Conservation (phyloP, 495 filamentous ascomycete species). For the Clavariopsis aquatica region DNA sequence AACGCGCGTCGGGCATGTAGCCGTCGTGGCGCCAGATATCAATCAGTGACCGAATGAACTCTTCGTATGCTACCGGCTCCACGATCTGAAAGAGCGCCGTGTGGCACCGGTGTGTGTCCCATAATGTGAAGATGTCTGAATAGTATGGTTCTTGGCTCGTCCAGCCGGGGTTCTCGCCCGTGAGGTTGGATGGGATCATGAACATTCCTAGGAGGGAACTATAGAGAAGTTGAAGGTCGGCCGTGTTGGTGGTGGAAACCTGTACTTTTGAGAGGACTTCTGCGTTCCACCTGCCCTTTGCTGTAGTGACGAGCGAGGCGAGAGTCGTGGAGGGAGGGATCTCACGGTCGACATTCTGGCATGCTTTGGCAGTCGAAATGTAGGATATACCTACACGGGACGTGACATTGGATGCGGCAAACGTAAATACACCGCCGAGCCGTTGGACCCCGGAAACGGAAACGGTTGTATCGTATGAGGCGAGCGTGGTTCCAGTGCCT, state of each 20-base stretch:
- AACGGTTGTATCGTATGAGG: conserved; percentile 29
- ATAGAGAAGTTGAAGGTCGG: conserved; percentile 63
- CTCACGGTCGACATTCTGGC: conserved; percentile 58
- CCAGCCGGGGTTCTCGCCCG: conserved; percentile 72
- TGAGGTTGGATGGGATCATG: conserved; percentile 69
- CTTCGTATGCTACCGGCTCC: conserved; percentile 63
- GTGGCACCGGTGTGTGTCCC: conserved; percentile 65
- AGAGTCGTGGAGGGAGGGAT: conserved; percentile 56
- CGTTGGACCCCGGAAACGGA: conserved; percentile 32
- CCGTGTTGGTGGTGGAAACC: conserved; percentile 56
- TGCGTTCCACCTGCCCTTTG: conserved; percentile 58
- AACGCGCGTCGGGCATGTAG: conserved; percentile 49
- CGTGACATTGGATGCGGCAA: conserved; percentile 48
- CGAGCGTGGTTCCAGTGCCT: conserved; percentile 49
- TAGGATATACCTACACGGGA: conserved; percentile 73
- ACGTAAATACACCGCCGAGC: conserved; percentile 43
- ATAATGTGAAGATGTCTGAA: conserved; percentile 60
- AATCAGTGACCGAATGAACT: conserved; percentile 67
- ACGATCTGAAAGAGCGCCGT: conserved; percentile 67
- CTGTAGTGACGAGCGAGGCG: conserved; percentile 50
- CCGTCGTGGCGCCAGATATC: conserved; percentile 71
- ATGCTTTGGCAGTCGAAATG: conserved; percentile 65
- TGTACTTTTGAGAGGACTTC: conserved; percentile 65
- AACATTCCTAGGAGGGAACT: conserved; percentile 69
- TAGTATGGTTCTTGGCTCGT: conserved; percentile 65